phyloP scores from a whole-genome alignment of 805 yeast genomes.

The Kodamaea laetipori region DNA sequence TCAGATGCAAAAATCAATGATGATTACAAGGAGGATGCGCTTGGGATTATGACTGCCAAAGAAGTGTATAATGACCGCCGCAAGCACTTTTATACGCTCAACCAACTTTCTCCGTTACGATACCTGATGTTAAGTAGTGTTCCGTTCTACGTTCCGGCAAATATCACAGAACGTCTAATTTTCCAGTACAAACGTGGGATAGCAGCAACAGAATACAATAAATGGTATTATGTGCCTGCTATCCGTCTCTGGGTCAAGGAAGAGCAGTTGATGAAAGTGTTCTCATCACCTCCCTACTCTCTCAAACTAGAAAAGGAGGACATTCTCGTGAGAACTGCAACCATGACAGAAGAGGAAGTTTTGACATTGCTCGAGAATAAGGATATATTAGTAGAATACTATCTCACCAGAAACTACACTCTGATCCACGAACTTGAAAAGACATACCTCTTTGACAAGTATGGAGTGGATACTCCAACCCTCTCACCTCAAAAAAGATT shows the following conservation, averaged over 20 bases:
- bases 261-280: conserved; percentile 10
- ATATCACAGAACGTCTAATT: conserved; percentile 18
- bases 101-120: conserved; percentile 22
- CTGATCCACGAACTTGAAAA: conserved; percentile 24
- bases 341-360: conserved; percentile 29
- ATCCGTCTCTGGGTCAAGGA: conserved; percentile 24
- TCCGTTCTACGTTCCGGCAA: conserved; percentile 20
- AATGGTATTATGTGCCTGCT: conserved; percentile 22
- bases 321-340: conserved; percentile 19
- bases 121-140: conserved; percentile 22
- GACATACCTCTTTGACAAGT: conserved; percentile 18
- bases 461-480: conserved; percentile 8
- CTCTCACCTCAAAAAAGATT: not conserved
- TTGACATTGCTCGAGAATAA: conserved; percentile 24
- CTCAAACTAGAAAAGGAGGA: conserved; percentile 13
- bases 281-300: conserved; percentile 7
- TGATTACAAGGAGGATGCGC: conserved; percentile 12
- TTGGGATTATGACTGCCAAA: conserved; percentile 40
- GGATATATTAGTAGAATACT: conserved; percentile 25
- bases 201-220: conserved; percentile 15
- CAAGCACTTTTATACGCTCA: conserved; percentile 51
- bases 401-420: conserved; percentile 19
- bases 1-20: conserved; percentile 14
- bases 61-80: conserved; percentile 53
- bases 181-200: conserved; percentile 24